phyloP scores from a whole-genome alignment of 192 early-diverging fungal species.

The Backusella mclennaniae region DNA sequence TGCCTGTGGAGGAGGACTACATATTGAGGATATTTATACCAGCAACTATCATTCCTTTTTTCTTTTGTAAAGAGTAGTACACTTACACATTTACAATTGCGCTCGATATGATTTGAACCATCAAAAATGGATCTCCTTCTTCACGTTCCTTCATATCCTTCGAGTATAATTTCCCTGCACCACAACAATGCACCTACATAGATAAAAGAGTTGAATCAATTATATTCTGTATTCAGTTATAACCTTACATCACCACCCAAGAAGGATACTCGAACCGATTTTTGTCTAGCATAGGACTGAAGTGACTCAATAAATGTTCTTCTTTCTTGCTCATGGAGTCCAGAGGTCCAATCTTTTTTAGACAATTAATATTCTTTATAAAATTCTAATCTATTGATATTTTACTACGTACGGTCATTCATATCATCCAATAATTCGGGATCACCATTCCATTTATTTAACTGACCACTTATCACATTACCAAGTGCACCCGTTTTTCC shows the following conservation, averaged over 20 bases:
- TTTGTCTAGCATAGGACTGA: conserved; percentile 58
- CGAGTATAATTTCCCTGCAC: conserved; percentile 19
- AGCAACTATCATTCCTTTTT: background rate
- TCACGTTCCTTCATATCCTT: conserved; percentile 23
- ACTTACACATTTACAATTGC: conserved; percentile 70
- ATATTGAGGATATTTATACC: background rate
- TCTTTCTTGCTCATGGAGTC: conserved; percentile 65
- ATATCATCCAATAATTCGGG: conserved; percentile 82
- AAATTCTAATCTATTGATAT: too few species aligned
- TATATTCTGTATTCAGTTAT: background rate
- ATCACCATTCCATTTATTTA: conserved; percentile 62
- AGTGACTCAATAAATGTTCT: conserved; percentile 57
- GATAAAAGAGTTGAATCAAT: background rate
- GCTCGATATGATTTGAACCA: conserved; percentile 76
- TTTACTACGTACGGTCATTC: conserved; percentile 61
- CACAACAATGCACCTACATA: conserved; percentile 28
- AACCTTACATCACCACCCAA: conserved; percentile 74
- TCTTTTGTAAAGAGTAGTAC: background rate
- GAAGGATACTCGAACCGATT: conserved; percentile 71
- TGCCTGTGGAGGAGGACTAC: conserved; percentile 62
- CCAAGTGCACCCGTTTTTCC: conserved; percentile 22
- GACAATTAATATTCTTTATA: background rate
- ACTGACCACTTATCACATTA: conserved; percentile 16
- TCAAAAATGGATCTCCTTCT: conserved; percentile 59
- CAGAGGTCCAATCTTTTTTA: conserved; percentile 50